These are phyloP conservation scores for Herpetomonas tarakana DNA, from an alignment of 208 protist genomes.

Conservation along the genomic window DNA sequence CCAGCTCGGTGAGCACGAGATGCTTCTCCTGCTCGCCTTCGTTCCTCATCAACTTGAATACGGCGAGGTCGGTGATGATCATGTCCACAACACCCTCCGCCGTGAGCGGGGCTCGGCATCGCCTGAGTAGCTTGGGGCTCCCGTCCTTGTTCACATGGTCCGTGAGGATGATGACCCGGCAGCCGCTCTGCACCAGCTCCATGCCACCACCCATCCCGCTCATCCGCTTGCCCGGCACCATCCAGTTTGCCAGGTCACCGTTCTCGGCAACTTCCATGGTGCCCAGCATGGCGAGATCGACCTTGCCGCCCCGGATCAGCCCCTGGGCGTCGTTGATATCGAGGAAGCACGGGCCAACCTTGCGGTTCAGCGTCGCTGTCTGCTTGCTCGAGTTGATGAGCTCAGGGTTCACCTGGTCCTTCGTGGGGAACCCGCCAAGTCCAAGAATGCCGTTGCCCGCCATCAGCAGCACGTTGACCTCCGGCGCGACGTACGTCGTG, in stretches of 20 bases:
- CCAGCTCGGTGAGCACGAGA: constrained; percentile 80
- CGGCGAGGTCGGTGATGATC: constrained; percentile 94
- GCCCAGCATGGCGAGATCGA: constrained; percentile 94
- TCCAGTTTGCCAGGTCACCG: constrained; percentile 96
- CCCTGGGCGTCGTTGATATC: constrained; percentile 83
- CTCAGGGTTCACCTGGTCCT: constrained; percentile 83
- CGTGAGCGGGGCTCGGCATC: constrained; percentile 87
- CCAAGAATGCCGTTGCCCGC: constrained; percentile 87
- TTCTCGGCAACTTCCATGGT: constrained; percentile 86
- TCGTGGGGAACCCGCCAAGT: constrained; percentile 85
- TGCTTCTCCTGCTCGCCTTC: constrained; percentile 18
- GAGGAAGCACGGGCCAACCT: constrained; percentile 73
- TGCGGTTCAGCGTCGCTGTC: constrained; percentile 87
- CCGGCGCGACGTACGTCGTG: constrained; percentile 74
- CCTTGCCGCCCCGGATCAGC: constrained; percentile 93
- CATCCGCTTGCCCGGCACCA: constrained; percentile 94
- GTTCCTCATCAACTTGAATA: constrained; percentile 81
- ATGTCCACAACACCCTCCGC: constrained; percentile 71
- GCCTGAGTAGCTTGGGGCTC: constrained; percentile 76
- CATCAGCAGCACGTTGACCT: constrained; percentile 84
- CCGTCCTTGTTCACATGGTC: constrained; percentile 91
- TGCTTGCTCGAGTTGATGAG: constrained; percentile 96
- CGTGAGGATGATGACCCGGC: constrained; percentile 92
- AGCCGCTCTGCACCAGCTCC: constrained; percentile 86
- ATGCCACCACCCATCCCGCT: constrained; percentile 96